phyloP scores from a whole-genome alignment of 2,329 filamentous ascomycete species.

The Thelonectria blattea region DNA sequence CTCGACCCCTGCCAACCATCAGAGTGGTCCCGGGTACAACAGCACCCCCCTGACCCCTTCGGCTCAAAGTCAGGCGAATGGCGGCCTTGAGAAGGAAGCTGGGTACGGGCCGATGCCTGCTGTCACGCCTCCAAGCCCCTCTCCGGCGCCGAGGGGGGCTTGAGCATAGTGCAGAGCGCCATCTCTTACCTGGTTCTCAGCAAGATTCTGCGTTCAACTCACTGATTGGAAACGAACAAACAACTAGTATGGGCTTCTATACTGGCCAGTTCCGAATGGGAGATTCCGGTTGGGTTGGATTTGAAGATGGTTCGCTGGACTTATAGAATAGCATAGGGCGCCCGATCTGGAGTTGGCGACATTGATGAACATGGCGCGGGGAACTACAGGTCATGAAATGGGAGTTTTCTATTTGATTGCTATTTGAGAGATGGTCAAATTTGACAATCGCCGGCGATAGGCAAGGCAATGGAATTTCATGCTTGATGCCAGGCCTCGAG shows the following conservation, averaged over 20 bases:
- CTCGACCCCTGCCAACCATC: neutral
- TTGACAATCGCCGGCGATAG: neutral
- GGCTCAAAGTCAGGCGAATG: neutral
- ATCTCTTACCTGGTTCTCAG: neutral
- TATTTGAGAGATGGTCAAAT: neutral
- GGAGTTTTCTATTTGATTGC: neutral
- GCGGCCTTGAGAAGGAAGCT: neutral
- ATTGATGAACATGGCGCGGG: neutral
- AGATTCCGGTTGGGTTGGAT: neutral
- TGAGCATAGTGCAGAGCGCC: neutral
- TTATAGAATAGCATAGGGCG: neutral
- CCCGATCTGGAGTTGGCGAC: neutral
- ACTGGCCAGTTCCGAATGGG: neutral
- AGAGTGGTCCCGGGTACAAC: neutral
- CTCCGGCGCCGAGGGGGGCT: conserved; percentile 25
- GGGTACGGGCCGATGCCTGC: conserved; percentile 2
- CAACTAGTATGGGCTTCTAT: neutral
- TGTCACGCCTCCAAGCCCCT: conserved; percentile 31
- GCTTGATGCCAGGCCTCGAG: neutral
- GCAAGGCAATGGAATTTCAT: no score
- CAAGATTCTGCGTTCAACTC: neutral
- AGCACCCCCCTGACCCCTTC: conserved; percentile 14
- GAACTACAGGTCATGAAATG: neutral
- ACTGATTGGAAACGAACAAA: no score
- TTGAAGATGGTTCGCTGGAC: no score